Percentiles rank a stretch among this genome's conserved stretches.
These are phyloP conservation scores for Boletus pseudopeckii DNA, from an alignment of 768 basidiomycete genomes.

Conservation along the genomic window DNA sequence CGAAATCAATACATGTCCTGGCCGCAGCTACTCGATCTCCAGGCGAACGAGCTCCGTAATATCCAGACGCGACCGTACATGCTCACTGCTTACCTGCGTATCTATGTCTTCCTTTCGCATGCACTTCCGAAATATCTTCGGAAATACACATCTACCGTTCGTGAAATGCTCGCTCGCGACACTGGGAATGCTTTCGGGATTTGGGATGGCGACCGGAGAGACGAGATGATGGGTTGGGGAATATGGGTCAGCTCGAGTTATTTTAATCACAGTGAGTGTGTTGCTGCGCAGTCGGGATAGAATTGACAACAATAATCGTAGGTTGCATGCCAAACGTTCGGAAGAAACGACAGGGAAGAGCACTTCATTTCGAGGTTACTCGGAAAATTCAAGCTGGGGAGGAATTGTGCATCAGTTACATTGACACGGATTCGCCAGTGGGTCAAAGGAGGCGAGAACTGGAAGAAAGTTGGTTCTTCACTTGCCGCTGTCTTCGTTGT, in stretches of 20 bases:
- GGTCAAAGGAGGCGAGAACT: constrained; percentile 40
- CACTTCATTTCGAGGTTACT: constrained; percentile 45
- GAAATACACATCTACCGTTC: constrained; percentile 42
- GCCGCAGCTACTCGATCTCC: constrained; percentile 51
- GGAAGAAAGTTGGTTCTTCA: constrained; percentile 54
- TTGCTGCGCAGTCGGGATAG: neutral
- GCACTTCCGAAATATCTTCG: constrained; percentile 29
- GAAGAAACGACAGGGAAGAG: constrained; percentile 44
- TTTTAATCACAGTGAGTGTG: constrained; percentile 61
- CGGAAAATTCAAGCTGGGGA: constrained; percentile 44
- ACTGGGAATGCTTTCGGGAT: constrained; percentile 68
- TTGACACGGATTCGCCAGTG: constrained; percentile 34
- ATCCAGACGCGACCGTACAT: constrained; percentile 46
- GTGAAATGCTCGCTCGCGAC: constrained; percentile 56
- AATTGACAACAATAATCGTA: constrained; percentile 21
- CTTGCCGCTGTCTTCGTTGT: constrained; percentile 49
- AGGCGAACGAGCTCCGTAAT: constrained; percentile 53
- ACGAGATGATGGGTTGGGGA: constrained; percentile 65
- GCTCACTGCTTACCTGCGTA: constrained; percentile 48
- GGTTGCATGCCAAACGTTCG: constrained; percentile 53
- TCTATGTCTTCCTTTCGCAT: constrained; percentile 51
- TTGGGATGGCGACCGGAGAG: constrained; percentile 50
- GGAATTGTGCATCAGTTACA: constrained; percentile 59
- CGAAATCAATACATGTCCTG: constrained; percentile 31
- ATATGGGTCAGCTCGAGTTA: constrained; percentile 59